These are phyloP conservation scores for Byssothecium circinans DNA, from an alignment of 2,329 filamentous ascomycete species.

Conservation along the genomic window DNA sequence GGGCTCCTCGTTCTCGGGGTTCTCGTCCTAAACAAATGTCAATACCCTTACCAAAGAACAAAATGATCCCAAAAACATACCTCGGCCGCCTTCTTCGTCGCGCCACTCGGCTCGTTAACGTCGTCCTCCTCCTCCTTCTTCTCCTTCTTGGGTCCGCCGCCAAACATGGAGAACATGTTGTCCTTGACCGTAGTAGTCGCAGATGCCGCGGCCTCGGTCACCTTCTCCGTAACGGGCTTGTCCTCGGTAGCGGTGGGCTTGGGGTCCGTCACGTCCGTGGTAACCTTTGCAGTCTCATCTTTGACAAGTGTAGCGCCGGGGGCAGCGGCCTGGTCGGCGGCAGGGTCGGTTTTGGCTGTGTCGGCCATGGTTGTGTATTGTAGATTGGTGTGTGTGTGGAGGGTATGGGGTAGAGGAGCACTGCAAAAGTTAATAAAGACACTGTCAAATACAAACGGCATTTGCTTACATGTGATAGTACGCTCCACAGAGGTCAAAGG, in stretches of 20 bases:
- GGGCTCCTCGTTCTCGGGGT: conserved; percentile 84
- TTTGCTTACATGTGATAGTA: background rate
- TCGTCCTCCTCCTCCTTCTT: conserved; percentile 76
- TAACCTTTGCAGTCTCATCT: conserved; percentile 50
- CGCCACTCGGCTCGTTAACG: conserved; percentile 83
- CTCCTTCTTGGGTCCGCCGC: conserved; percentile 94
- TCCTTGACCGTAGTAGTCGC: conserved; percentile 50
- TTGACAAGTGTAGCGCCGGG: conserved; percentile 45
- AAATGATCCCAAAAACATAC: conserved; percentile 48
- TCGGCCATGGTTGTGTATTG: conserved; percentile 36
- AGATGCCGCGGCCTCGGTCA: conserved; percentile 41
- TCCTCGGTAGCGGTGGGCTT: conserved; percentile 45
- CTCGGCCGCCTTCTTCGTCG: conserved; percentile 54
- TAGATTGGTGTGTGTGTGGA: background rate
- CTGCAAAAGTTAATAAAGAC: background rate
- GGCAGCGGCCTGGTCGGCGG: conserved; percentile 43
- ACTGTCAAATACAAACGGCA: background rate
- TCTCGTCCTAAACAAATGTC: conserved; percentile 59
- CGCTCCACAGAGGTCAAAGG: conserved; percentile 8
- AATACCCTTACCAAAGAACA: conserved; percentile 16
- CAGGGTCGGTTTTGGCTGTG: conserved; percentile 45
- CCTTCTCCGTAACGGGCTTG: conserved; percentile 36
- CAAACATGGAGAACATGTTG: conserved; percentile 96
- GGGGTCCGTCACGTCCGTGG: conserved; percentile 42
- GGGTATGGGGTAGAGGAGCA: background rate